Base-by-base conservation (phyloP, 345 rosid genomes). In the Moringa oleifera region DNA sequence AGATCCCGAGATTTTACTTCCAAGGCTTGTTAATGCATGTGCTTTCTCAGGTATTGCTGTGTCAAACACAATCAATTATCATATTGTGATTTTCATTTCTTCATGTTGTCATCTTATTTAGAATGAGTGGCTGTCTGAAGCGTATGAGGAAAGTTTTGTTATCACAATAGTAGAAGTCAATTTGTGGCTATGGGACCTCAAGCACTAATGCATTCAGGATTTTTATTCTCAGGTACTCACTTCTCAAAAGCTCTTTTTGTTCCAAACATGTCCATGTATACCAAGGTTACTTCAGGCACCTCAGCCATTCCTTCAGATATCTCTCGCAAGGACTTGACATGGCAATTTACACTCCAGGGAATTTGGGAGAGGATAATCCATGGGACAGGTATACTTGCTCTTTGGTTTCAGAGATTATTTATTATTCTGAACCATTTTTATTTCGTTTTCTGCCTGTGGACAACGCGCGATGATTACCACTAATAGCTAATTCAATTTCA, bases 201-300 rank as follows among this genome's bases (percentile, higher is more conserved):
- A 57, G 21, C 65, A 49, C 51, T 59, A n/a, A 25, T 13, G 20
- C 51, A 55, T 51, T 62, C 51, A 2, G 46, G 56, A 61, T 53
- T 61, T 64, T 69, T 23, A 65, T 33, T 56, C 71, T 66, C 78
- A 91, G 98, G 92, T 69, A 79, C 78, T 56, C 82, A 74, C 72
- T 88, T 91, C 77, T 79, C 90, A 12, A 86, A 84, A 78, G 95
- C 89, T 18, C 77, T 91, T 64, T 91, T 91, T 28, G 90, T 83
- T 57, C 98, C 96, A 23, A 85, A 80, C 73, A 75, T 91, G 77
- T 91, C 98, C 51, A 75, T 72, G 6, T 85, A 89, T 75, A 83
- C 71, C 79, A 91, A 83, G 79, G 96, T 91, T 49, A 83, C 84
- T 25, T 86, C 96, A 24, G 81, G 75, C 13, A 52, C 79, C 58